Conservation (phyloP, 1,139 yeast genomes). For the Sugiyamaella pinicola region DNA sequence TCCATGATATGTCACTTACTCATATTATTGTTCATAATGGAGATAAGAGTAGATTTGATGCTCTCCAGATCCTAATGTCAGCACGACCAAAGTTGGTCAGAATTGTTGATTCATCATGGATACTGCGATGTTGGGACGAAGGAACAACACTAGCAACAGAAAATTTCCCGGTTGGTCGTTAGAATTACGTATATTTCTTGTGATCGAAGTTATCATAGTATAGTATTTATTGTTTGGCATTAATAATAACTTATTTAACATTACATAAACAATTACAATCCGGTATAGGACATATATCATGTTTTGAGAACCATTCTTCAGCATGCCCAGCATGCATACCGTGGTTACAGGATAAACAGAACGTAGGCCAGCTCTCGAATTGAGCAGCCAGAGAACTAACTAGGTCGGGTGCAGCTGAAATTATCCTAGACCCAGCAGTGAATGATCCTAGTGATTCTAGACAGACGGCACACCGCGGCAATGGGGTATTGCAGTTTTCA, state of each 20-base stretch:
- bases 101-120: constrained; percentile 36
- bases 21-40: constrained; percentile 18
- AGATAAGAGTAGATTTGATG: constrained; percentile 19
- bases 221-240: no score
- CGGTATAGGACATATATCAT: constrained; percentile 89
- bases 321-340: constrained; percentile 96
- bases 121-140: constrained; percentile 35
- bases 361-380: constrained; percentile 67
- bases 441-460: constrained; percentile 72
- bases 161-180: not conserved
- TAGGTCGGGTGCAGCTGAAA: constrained; percentile 12
- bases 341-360: constrained; percentile 87
- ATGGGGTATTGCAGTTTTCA: constrained; percentile 85
- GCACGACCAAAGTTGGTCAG: constrained; percentile 22
- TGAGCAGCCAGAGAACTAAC: constrained; percentile 28
- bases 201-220: no score
- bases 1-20: constrained; percentile 19
- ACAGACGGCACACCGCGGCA: constrained; percentile 91
- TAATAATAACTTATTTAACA: constrained; percentile 22
- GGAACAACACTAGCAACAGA: constrained; percentile 31
- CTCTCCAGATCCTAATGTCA: constrained; percentile 19
- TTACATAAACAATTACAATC: constrained; percentile 86
- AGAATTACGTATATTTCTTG: no score
- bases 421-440: constrained; percentile 40
- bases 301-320: constrained; percentile 90